Evolutionary conservation across 2,329 filamentous ascomycete genomes (phyloP).

Genomic region (Aspergillus fumigatus): DNA sequence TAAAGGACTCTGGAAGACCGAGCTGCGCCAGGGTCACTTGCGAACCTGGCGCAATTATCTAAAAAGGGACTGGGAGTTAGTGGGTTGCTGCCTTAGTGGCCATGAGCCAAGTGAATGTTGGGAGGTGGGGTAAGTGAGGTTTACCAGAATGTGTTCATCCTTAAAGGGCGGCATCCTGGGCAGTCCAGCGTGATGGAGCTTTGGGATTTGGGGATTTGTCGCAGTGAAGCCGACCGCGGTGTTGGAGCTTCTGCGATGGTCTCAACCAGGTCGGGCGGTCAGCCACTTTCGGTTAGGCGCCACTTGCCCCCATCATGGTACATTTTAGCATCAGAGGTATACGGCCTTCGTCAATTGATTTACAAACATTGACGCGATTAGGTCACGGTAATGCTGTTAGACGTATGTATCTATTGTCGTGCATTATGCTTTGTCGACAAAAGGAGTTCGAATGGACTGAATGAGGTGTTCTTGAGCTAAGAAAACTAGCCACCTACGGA

Average conservation of each 20-base stretch:
- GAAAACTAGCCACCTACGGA: background rate
- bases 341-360: background rate
- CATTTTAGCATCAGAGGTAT: background rate
- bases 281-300: constrained; percentile 22
- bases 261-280: constrained; percentile 12
- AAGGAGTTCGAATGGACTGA: background rate
- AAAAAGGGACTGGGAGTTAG: constrained; percentile 4
- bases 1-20: constrained; percentile 83
- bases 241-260: constrained; percentile 13
- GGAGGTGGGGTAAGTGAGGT: constrained; percentile 10
- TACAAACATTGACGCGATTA: background rate
- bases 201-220: constrained; percentile 9
- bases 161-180: constrained; percentile 48
- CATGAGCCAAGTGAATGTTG: background rate
- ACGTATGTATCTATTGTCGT: background rate
- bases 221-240: constrained; percentile 15
- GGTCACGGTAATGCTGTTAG: background rate
- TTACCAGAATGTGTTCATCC: constrained; percentile 50
- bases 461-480: background rate
- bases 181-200: constrained; percentile 7
- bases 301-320: background rate
- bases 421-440: background rate
- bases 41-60: constrained; percentile 64
- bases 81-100: background rate
- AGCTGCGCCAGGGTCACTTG: constrained; percentile 87